Percentiles rank a stretch among this genome's conserved stretches.
phyloP scores from a whole-genome alignment of 2,329 filamentous ascomycete species.

The Talaromyces albobiverticillius region DNA sequence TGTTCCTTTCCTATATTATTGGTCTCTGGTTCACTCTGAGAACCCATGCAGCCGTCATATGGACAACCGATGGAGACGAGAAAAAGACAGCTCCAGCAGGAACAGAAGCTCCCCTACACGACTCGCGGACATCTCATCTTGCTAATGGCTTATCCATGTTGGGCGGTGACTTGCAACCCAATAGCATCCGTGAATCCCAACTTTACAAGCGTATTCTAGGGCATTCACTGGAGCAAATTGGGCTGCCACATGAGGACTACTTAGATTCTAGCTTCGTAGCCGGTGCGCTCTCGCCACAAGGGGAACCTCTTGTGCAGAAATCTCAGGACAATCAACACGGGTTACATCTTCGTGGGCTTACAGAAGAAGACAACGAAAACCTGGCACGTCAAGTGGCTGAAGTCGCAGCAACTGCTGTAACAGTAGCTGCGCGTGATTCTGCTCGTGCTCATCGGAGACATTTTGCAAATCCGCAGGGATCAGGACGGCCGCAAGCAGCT shows the following conservation, averaged over 20 bases:
- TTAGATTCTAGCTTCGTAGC: conserved; percentile 21
- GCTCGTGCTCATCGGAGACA: conserved; percentile 52
- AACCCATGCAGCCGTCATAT: conserved; percentile 95
- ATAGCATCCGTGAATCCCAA: conserved; percentile 80
- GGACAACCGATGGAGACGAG: conserved; percentile 80
- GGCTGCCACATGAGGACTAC: conserved; percentile 53
- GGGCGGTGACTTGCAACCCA: conserved; percentile 43
- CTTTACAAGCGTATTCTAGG: conserved; percentile 91
- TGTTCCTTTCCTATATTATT: conserved; percentile 92
- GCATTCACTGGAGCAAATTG: conserved; percentile 82
- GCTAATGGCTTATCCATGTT: conserved; percentile 28
- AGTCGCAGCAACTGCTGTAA: conserved; percentile 86
- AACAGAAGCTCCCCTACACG: conserved; percentile 30
- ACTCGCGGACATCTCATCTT: conserved; percentile 32
- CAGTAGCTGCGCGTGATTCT: conserved; percentile 79
- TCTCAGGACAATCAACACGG: conserved; percentile 37
- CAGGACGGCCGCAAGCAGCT: conserved; percentile 27
- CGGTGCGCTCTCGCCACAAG: conserved; percentile 56
- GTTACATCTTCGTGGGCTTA: conserved; percentile 59
- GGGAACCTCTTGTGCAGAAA: conserved; percentile 69
- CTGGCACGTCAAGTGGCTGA: conserved; percentile 87
- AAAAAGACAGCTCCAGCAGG: conserved; percentile 55
- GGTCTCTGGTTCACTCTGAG: conserved; percentile 93
- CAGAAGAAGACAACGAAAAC: conserved; percentile 75
- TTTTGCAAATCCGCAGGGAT: conserved; percentile 36